Percentiles rank a stretch among this genome's conserved stretches.
Evolutionary conservation across 2,329 filamentous ascomycete species (phyloP).

Genomic region (Sporothrix humicola): DNA sequence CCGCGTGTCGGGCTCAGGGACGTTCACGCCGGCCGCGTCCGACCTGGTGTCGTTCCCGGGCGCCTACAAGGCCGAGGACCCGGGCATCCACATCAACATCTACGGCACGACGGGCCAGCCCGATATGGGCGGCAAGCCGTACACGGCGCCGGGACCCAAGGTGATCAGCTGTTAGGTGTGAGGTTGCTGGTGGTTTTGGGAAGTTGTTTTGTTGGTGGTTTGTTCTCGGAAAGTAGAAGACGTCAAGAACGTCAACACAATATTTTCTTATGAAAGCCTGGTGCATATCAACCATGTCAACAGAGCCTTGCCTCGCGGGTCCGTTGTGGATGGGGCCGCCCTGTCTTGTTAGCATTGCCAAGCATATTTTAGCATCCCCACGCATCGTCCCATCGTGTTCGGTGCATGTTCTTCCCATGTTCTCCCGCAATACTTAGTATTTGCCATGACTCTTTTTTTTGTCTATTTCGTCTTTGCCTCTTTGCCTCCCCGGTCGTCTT

Average conservation of each 20-base stretch:
- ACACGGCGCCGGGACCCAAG: slow-evolving; percentile 48
- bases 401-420: slow-evolving; percentile 14
- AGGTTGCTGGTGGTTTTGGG: neutral
- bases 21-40: slow-evolving; percentile 46
- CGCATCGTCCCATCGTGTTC: slow-evolving; percentile 15
- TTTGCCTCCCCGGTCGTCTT: slow-evolving; percentile 4
- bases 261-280: too few species aligned
- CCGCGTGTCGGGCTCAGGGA: slow-evolving; percentile 49
- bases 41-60: slow-evolving; percentile 54
- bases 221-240: neutral
- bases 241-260: neutral
- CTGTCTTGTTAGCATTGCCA: slow-evolving; percentile 24
- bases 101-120: slow-evolving; percentile 51
- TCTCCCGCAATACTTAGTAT: neutral
- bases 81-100: slow-evolving; percentile 55
- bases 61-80: slow-evolving; percentile 52
- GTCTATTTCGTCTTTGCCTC: neutral
- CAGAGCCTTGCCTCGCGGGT: slow-evolving; percentile 21
- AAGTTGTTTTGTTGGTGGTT: neutral
- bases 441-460: neutral
- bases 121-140: slow-evolving; percentile 51
- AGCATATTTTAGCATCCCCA: slow-evolving; percentile 22
- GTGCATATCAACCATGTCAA: neutral
- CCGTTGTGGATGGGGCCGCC: neutral
- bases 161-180: slow-evolving; percentile 44